Percentiles rank a stretch among this genome's conserved stretches.
phyloP scores from a whole-genome alignment of 1,284 basidiomycete genomes.

The Puccinia triticina region DNA sequence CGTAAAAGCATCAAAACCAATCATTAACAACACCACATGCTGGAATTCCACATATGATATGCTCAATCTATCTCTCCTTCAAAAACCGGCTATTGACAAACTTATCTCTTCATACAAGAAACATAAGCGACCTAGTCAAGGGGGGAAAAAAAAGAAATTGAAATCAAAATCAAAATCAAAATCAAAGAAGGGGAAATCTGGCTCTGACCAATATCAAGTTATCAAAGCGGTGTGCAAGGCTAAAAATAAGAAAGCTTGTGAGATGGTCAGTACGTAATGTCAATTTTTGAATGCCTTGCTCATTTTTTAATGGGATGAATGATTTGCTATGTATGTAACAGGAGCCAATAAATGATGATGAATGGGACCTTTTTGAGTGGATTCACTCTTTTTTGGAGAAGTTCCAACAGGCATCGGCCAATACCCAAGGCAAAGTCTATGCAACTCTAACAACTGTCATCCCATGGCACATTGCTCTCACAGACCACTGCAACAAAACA shows the following conservation, averaged over 20 bases:
- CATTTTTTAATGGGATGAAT: neutral
- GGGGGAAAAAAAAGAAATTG: neutral
- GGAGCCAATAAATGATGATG: too few species aligned
- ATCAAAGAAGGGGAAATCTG: too few species aligned
- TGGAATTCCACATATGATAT: too few species aligned
- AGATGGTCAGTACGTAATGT: neutral
- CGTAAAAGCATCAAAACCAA: neutral
- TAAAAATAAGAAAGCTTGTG: neutral
- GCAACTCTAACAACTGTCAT: neutral
- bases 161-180: neutral
- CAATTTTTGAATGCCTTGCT: neutral
- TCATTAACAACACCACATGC: constrained; percentile 15
- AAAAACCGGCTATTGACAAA: too few species aligned
- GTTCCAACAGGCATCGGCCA: too few species aligned
- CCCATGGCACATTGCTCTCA: neutral
- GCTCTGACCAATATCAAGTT: constrained; percentile 5
- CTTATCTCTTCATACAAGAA: neutral
- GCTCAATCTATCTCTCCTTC: neutral
- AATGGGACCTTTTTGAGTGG: too few species aligned
- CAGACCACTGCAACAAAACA: neutral
- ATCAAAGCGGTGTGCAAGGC: neutral
- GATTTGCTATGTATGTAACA: too few species aligned
- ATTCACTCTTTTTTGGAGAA: too few species aligned
- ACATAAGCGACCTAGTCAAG: neutral
- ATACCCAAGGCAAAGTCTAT: neutral